A percentile compares a stretch with the other conserved stretches of the same genome.
These are phyloP conservation scores for Dactylellina sp. DNA, from an alignment of 2,329 filamentous ascomycete genomes.

Conservation along the genomic window DNA sequence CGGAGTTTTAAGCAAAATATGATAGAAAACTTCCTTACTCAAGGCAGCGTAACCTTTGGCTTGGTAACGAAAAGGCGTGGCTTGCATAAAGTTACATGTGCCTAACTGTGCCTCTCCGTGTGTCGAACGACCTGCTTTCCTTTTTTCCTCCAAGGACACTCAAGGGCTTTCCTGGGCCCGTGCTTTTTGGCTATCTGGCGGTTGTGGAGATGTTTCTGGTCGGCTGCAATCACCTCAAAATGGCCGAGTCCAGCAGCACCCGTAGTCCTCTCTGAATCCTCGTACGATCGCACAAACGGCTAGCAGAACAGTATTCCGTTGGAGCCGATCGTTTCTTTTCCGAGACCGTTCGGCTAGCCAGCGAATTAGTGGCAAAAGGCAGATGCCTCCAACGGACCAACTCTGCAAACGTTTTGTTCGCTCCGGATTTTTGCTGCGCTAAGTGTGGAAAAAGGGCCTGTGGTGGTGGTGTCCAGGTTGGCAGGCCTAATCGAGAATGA, in stretches of 20 bases:
- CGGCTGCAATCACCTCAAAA: slow-evolving; percentile 48
- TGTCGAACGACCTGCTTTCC: slow-evolving; percentile 8
- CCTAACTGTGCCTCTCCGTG: slow-evolving; percentile 1
- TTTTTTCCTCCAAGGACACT: slow-evolving; percentile 23
- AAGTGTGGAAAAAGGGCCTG: slow-evolving; percentile 45
- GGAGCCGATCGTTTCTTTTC: slow-evolving; percentile 46
- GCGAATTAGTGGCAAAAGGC: slow-evolving; percentile 54
- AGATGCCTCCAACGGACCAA: slow-evolving; percentile 1
- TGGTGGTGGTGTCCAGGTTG: too few relatives aligned
- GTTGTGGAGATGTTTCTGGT: slow-evolving; percentile 22
- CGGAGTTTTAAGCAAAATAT: slow-evolving; percentile 23
- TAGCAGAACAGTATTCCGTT: slow-evolving; percentile 23
- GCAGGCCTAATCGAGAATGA: slow-evolving; percentile 35
- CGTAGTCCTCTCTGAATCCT: slow-evolving; percentile 4
- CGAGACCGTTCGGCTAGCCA: slow-evolving; percentile 49
- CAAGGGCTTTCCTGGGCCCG: slow-evolving; percentile 6
- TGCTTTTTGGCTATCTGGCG: slow-evolving; percentile 14
- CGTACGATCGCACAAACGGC: slow-evolving; percentile 11
- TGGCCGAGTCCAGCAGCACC: slow-evolving; percentile 34
- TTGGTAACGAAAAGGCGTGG: slow-evolving; percentile 28
- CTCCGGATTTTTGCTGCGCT: slow-evolving; percentile 44
- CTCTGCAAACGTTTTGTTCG: slow-evolving; percentile 35
- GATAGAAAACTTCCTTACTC: slow-evolving; percentile 22
- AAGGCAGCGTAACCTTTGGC: slow-evolving; percentile 10
- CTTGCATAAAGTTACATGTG: slow-evolving; percentile 53